Evolutionary conservation across 768 basidiomycete species (phyloP), one percentile per base, ranked within the genome.

Genomic region (Russula abietina): DNA sequence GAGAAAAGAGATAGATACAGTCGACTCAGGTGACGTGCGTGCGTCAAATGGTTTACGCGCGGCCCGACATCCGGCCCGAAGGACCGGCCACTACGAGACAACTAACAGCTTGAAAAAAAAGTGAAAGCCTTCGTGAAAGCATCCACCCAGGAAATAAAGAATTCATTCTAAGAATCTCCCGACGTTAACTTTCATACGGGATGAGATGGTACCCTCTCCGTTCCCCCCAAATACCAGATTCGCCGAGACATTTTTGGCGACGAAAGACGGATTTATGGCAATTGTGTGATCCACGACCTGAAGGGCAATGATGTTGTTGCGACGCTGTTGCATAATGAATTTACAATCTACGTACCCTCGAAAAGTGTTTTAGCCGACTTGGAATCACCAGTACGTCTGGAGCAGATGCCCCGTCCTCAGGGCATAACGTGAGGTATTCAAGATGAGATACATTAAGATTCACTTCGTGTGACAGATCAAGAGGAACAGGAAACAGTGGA

Each of bases 371-470:
- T 57, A 98, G 77, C 55, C 86, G 81, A 72, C 93, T 95, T 0
- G 97, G 93, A 1, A 95, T 70, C 51, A 99, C 83, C 48, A 98
- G 76, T 4, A 98, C 82, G 70, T 96, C 90, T 1, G 93, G 95
- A 0, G 84, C 85, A 55, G 75, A 76, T 32, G 80, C 70, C 9
- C 60, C 68, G 4, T 63, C 70, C 17, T 72, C 73, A 14, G 72
- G 66, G 24, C 57, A 65, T 4, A 79, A 59, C 33, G 65, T 75
- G 52, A 87, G 73, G 26, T 79, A 73, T 6, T 80, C 75, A 38
- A 81, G 81, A 75, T 98, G 96, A 22, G 89, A 86, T 17, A 97
- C 80, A 70, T 97, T 94, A 45, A 99, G 80, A 70, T 97, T 95
- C 61, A 98, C 84, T 70, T 96, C 93, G 41, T 82, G 78, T 1